Percentiles rank a stretch among this genome's conserved stretches.
Conservation (phyloP, 2,329 filamentous ascomycete genomes). For the Rutstroemia sp. region DNA sequence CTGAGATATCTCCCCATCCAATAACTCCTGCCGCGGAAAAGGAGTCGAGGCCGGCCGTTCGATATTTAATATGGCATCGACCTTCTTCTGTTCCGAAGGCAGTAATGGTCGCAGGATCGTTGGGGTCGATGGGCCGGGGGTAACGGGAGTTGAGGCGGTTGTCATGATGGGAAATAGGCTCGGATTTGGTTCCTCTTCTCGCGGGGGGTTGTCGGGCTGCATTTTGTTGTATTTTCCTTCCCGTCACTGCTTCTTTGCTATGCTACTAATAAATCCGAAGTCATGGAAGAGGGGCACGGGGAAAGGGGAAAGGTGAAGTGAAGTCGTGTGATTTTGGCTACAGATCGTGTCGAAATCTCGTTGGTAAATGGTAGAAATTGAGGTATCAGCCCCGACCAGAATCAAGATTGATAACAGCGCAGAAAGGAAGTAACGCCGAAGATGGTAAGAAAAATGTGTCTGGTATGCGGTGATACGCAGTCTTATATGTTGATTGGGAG, state of each 20-base stretch:
- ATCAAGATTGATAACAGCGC: not conserved
- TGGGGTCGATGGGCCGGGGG: conserved; percentile 29
- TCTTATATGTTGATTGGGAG: conserved; percentile 2
- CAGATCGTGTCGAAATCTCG: not conserved
- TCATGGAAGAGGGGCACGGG: not conserved
- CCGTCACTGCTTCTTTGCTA: conserved; percentile 1
- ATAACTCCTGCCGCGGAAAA: conserved; percentile 26
- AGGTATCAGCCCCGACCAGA: not conserved
- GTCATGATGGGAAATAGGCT: conserved; percentile 23
- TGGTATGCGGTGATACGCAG: not conserved
- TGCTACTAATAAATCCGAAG: not conserved
- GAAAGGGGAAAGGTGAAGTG: not conserved
- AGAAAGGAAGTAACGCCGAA: not conserved
- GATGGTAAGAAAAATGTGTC: not conserved
- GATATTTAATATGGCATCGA: conserved; percentile 24
- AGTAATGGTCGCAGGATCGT: conserved; percentile 20
- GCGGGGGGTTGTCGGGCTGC: not conserved
- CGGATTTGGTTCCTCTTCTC: conserved; percentile 18
- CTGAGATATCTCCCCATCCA: conserved; percentile 23
- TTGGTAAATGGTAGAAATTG: not conserved
- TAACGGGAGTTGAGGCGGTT: conserved; percentile 27
- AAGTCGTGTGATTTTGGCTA: not conserved
- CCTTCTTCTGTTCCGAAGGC: conserved; percentile 20
- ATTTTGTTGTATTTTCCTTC: not conserved
- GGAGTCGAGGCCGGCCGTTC: conserved; percentile 28